Percentiles rank a stretch among this genome's conserved stretches.
These are phyloP conservation scores for Acer campestre DNA, from an alignment of 345 rosid genomes.

Conservation along the genomic window DNA sequence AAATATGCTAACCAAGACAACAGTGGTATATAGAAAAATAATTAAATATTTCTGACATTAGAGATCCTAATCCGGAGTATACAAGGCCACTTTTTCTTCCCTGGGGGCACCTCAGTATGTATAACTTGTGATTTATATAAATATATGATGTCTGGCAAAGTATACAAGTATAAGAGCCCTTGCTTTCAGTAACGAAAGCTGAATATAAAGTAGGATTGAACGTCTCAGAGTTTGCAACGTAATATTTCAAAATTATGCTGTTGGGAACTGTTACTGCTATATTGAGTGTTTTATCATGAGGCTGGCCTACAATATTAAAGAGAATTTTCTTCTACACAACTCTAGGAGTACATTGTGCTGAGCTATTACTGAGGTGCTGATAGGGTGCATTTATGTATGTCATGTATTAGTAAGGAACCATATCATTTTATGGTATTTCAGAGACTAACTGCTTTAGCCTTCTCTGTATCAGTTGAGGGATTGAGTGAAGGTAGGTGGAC, in stretches of 20 bases:
- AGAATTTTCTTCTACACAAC: background rate
- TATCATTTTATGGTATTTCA: background rate
- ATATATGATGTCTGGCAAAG: too few species aligned
- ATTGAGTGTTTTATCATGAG: background rate
- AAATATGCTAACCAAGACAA: background rate
- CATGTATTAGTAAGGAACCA: background rate
- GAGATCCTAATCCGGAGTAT: background rate
- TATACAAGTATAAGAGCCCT: too few species aligned
- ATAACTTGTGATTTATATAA: too few species aligned
- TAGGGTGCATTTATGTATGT: background rate
- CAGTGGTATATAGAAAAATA: background rate
- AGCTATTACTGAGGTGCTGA: background rate
- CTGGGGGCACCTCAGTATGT: too few species aligned
- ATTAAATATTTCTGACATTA: background rate
- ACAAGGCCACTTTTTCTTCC: background rate
- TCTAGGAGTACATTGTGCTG: background rate
- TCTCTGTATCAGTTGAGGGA: constrained; percentile 39
- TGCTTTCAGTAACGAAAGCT: background rate
- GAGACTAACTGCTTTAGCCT: constrained; percentile 18
- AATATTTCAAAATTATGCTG: background rate
- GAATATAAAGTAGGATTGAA: background rate
- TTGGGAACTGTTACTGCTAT: background rate
- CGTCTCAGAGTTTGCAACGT: background rate
- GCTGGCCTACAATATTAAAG: background rate
- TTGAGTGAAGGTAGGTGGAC: constrained; percentile 55